Percentiles rank a stretch among this genome's conserved stretches.
Evolutionary conservation across 345 rosid species (phyloP).

Genomic region (Aethionema arabicum): DNA sequence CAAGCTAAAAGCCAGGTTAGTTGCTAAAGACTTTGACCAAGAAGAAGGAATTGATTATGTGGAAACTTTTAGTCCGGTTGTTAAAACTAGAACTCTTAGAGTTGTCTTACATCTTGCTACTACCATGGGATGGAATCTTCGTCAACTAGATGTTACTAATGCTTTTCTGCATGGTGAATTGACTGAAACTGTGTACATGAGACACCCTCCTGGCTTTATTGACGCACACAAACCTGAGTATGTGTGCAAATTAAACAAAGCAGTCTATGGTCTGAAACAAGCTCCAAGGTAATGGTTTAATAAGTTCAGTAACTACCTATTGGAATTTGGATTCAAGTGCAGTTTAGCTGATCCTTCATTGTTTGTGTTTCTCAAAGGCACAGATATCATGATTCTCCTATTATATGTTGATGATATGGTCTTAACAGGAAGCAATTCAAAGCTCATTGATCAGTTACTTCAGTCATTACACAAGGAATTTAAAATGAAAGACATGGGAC

Average conservation of each 20-base stretch:
- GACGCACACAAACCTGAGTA: neutral
- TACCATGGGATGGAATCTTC: neutral
- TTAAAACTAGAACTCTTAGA: neutral
- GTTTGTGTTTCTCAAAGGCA: neutral
- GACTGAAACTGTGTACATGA: neutral
- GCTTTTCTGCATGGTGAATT: neutral
- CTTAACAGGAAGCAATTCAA: neutral
- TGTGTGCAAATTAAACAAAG: neutral
- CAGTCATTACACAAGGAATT: neutral
- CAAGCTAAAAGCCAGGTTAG: neutral
- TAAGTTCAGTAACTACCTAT: neutral
- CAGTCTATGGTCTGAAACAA: neutral
- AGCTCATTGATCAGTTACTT: neutral
- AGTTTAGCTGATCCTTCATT: neutral
- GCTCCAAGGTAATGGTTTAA: neutral
- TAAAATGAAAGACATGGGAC: neutral
- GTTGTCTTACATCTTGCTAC: neutral
- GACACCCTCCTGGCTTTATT: neutral
- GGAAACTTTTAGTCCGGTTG: neutral
- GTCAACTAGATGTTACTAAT: neutral
- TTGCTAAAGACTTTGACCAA: neutral
- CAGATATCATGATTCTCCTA: too few relatives aligned
- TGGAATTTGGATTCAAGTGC: neutral
- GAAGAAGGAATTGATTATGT: neutral
- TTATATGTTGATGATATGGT: too few relatives aligned